phyloP scores from a whole-genome alignment of 2,329 filamentous ascomycete species.

The Monosporascus sp. region DNA sequence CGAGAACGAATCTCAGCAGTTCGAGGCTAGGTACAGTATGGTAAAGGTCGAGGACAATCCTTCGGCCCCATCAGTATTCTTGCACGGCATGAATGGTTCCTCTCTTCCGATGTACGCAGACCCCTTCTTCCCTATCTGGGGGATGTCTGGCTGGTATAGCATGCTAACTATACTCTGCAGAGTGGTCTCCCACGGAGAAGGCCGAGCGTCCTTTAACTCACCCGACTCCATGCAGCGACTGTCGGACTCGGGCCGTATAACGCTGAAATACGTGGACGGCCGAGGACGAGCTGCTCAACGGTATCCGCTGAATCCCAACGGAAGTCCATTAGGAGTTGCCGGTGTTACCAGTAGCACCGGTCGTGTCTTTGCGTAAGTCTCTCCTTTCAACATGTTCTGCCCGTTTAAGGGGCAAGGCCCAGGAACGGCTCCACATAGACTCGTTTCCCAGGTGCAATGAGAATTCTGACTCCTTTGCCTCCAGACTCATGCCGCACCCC shows the following conservation, averaged over 20 bases:
- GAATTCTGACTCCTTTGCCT: no score
- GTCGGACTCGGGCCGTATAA: constrained; percentile 62
- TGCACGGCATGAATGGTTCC: constrained; percentile 56
- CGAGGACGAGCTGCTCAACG: constrained; percentile 65
- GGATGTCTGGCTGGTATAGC: no score
- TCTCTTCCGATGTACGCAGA: constrained; percentile 58
- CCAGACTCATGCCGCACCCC: constrained; percentile 66
- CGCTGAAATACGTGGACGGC: constrained; percentile 84
- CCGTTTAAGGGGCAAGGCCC: no score
- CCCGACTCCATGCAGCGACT: constrained; percentile 48
- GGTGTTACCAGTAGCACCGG: neutral
- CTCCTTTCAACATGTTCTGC: no score
- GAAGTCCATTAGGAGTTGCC: constrained; percentile 77
- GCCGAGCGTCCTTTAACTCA: constrained; percentile 66
- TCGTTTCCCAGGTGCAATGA: constrained; percentile 57
- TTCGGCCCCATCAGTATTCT: no score
- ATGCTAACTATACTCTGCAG: no score
- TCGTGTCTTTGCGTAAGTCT: no score
- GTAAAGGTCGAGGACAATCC: constrained; percentile 3
- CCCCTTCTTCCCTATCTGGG: no score
- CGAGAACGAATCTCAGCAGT: neutral
- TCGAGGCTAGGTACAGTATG: neutral
- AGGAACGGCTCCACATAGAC: no score
- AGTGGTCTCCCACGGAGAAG: constrained; percentile 86
- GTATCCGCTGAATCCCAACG: constrained; percentile 57